Evolutionary conservation across 148 eudicot species (phyloP).

Genomic region (Rhododendron molle): DNA sequence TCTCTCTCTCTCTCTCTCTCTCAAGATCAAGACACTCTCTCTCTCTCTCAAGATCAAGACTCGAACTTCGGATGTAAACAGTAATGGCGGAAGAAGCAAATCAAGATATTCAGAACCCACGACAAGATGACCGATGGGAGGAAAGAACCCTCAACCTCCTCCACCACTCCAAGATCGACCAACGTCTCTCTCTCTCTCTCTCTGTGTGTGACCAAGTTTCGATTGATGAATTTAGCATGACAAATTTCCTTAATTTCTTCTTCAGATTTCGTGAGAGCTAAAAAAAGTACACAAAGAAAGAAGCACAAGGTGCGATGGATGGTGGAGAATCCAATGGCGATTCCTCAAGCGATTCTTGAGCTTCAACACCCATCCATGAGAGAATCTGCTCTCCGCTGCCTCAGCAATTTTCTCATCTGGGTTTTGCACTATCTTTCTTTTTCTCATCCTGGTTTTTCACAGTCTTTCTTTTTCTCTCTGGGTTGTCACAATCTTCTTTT

Average conservation of each 20-base stretch:
- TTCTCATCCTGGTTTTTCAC: too few relatives aligned
- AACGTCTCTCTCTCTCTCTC: slow-evolving; percentile 11
- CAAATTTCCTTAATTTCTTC: neutral
- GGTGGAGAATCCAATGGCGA: slow-evolving; percentile 13
- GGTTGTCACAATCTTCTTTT: too few relatives aligned
- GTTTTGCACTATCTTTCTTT: neutral
- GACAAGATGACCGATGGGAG: slow-evolving; percentile 2
- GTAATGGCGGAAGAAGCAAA: neutral
- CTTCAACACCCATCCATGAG: slow-evolving; percentile 5
- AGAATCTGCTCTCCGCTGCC: slow-evolving; percentile 9
- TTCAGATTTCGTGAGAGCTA: neutral
- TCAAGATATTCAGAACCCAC: neutral
- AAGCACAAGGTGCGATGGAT: slow-evolving; percentile 9
- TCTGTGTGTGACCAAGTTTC: neutral
- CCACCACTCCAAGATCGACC: slow-evolving; percentile 3
- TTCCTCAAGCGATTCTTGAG: slow-evolving; percentile 9
- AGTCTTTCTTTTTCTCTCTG: too few relatives aligned
- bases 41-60: slow-evolving; percentile 9
- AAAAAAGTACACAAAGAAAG: neutral
- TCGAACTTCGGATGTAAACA: neutral
- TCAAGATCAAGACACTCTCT: neutral
- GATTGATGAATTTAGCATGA: neutral
- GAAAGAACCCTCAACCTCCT: slow-evolving; percentile 11
- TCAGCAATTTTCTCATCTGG: slow-evolving; percentile 7
- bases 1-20: slow-evolving; percentile 3